These are phyloP conservation scores for Platanthera zijinensis DNA, from an alignment of 106 monocot genomes.

Conservation along the genomic window DNA sequence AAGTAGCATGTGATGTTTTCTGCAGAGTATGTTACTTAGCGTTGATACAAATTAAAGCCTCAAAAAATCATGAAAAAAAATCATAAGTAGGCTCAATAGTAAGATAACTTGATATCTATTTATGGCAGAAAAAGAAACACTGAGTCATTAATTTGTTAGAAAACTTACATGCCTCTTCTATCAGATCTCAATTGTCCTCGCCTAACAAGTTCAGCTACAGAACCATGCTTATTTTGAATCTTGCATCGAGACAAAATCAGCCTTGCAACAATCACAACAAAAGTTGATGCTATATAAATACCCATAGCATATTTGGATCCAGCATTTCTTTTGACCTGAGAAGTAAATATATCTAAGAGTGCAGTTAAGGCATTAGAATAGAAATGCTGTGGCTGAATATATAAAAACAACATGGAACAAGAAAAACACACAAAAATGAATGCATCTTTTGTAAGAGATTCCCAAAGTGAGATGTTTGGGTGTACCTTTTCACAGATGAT, in stretches of 20 bases:
- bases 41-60: background rate
- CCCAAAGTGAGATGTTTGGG: no score
- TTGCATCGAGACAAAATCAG: conserved; percentile 28
- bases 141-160: background rate
- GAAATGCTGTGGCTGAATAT: background rate
- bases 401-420: background rate
- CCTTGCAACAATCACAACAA: conserved; percentile 39
- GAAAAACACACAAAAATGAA: background rate
- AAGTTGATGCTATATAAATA: conserved; percentile 33
- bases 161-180: conserved; percentile 92
- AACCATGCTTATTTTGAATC: conserved; percentile 37
- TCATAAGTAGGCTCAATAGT: background rate
- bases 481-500: no score
- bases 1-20: background rate
- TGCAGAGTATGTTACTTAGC: background rate
- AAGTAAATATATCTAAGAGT: conserved; percentile 4
- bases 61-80: background rate
- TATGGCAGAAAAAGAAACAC: background rate
- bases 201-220: conserved; percentile 91
- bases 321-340: conserved; percentile 48
- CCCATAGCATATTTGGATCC: conserved; percentile 34
- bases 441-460: no score
- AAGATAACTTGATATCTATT: background rate
- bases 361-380: background rate
- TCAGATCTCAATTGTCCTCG: conserved; percentile 86